Evolutionary conservation across 495 filamentous ascomycete genomes (phyloP).

Genomic region (Penicillium egyptiacum): DNA sequence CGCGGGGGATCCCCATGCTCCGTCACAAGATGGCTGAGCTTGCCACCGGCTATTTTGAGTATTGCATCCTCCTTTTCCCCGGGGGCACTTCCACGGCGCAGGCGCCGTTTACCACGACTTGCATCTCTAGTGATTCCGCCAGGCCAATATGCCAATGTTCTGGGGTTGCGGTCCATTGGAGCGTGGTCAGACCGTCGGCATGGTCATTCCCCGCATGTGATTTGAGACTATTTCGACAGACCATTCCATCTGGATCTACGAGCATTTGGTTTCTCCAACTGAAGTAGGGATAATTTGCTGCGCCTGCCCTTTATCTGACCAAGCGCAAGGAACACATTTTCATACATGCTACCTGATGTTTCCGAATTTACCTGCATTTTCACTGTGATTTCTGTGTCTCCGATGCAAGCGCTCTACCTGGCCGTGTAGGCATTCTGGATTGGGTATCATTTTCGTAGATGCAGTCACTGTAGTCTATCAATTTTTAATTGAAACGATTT

Average conservation of each 20-base stretch:
- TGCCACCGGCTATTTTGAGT: background rate
- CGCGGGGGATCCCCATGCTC: constrained; percentile 26
- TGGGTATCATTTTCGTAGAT: background rate
- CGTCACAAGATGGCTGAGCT: constrained; percentile 18
- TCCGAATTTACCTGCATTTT: constrained; percentile 6
- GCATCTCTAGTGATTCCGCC: constrained; percentile 1
- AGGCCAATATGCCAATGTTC: background rate
- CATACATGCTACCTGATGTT: constrained; percentile 2
- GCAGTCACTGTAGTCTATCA: constrained; percentile 2
- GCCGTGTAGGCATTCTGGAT: background rate
- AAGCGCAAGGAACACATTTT: constrained; percentile 3
- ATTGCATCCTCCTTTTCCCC: constrained; percentile 5
- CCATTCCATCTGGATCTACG: background rate
- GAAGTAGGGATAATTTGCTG: background rate
- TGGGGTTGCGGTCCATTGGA: background rate
- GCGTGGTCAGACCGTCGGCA: background rate
- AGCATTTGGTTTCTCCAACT: background rate
- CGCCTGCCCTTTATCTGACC: background rate
- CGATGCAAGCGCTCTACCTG: background rate
- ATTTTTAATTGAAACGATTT: background rate
- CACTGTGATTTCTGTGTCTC: background rate
- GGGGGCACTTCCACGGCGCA: constrained; percentile 16
- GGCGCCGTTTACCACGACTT: constrained; percentile 23
- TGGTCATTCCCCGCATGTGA: constrained; percentile 1
- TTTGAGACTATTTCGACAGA: background rate